Conservation (phyloP, 2,329 filamentous ascomycete species). For the Colletotrichum sp. region DNA sequence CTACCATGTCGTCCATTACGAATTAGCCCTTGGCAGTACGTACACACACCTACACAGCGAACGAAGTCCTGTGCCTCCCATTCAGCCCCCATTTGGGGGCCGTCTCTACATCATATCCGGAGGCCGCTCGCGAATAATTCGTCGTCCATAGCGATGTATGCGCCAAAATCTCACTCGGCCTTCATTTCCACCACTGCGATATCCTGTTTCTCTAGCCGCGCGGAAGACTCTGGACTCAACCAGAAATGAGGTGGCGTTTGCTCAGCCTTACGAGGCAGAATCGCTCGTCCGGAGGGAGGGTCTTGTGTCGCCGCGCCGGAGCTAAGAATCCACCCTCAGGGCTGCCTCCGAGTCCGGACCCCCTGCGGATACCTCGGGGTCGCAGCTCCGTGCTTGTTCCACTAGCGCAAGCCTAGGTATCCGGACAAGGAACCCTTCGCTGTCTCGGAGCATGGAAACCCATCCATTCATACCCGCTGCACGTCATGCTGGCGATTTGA, state of each 20-base stretch:
- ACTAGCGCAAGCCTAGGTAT: too few relatives aligned
- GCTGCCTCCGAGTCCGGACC: background rate
- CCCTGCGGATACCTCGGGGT: background rate
- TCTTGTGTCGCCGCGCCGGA: background rate
- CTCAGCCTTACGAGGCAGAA: conserved; percentile 13
- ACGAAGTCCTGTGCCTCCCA: background rate
- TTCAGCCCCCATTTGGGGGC: conserved; percentile 9
- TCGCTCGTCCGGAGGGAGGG: background rate
- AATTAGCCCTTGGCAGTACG: background rate
- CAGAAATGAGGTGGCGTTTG: background rate
- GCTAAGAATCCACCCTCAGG: background rate
- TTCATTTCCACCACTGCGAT: background rate
- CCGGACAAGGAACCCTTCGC: background rate
- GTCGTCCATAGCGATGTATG: background rate
- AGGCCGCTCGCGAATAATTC: background rate
- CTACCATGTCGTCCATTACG: background rate
- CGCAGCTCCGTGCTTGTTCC: background rate
- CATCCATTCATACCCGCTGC: background rate
- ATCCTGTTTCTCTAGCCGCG: background rate
- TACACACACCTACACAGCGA: background rate
- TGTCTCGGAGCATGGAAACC: background rate
- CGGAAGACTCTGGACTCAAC: background rate
- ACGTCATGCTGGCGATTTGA: background rate
- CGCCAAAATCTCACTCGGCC: background rate
- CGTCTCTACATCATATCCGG: background rate